Evolutionary conservation across 2,329 filamentous ascomycete genomes (phyloP), one percentile per base, ranked within the genome.

Genomic region (Fusarium anguioides): DNA sequence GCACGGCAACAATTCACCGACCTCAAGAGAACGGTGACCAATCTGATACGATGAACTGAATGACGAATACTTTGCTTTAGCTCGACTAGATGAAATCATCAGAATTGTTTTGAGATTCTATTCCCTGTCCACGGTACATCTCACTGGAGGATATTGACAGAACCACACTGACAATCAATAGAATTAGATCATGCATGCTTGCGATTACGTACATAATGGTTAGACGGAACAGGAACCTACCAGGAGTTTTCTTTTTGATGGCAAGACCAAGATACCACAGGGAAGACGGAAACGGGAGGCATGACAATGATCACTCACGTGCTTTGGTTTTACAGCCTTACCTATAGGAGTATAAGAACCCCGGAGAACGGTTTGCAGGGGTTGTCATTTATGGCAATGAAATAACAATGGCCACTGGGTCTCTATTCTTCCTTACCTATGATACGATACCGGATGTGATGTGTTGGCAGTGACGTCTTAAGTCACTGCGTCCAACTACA

Each of bases 1-100:
- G 78, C 69, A 79, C 77, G 8, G 78, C 78, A 14, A 74, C 75
- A 5, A 75, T 80, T 58, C 76, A 79, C 51, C 74, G 72, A 47
- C 66, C 71, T 17, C 65, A 65, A 40, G 50, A 56, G 48, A 59
- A 62, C 42, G 56, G 63, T 47, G 54, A 67, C 41, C 24, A 66
- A 31, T 59, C 71, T 46, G 66, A 71, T 31, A 54, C 48, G 37
- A 72, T 68, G 56, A 71, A 72, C 55, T 73, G 57, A 72, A 67
- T 33, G 39, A 57, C 18, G 31, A 27, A 50, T 40, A 47, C 24
- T 37, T 52, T 62, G 26, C 58, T 66, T 58, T 65, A 47, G 47
- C 56, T 57, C 31, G 47, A 55, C 40, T 61, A 53, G 49, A 65
- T 40, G 57, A 56, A 47, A 50, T 52, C 49, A 55, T 26, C 54